Conservation (phyloP, 352 stramenopile genomes). For the Phytophthora constricta region DNA sequence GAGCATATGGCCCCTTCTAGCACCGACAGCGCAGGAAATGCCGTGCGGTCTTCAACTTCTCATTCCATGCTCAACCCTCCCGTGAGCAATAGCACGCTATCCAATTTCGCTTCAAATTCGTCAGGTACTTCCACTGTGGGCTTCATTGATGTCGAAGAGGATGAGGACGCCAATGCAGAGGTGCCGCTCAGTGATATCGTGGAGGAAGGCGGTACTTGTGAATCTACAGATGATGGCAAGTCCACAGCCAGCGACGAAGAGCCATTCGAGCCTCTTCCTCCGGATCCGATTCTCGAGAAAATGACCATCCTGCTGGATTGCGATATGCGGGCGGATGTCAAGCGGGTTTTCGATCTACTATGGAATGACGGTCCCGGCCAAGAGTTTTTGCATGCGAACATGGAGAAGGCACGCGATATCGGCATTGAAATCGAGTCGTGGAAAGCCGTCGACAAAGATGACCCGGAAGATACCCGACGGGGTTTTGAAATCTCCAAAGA, state of each 20-base stretch:
- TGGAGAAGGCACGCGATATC: constrained; percentile 72
- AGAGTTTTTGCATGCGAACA: constrained; percentile 51
- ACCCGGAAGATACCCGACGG: constrained; percentile 30
- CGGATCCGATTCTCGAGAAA: constrained; percentile 57
- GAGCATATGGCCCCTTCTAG: constrained; percentile 36
- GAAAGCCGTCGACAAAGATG: constrained; percentile 46
- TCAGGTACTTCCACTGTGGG: constrained; percentile 48
- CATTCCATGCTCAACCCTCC: background rate
- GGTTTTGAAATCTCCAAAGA: constrained; percentile 63
- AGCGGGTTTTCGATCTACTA: constrained; percentile 69
- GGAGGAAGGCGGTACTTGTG: constrained; percentile 22
- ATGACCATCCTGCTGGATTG: constrained; percentile 78
- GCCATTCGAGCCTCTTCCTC: constrained; percentile 61
- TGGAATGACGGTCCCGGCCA: constrained; percentile 67
- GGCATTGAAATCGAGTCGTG: constrained; percentile 71
- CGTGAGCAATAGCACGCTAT: background rate
- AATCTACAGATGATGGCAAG: constrained; percentile 49
- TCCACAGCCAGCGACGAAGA: constrained; percentile 62
- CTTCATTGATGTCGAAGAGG: constrained; percentile 55
- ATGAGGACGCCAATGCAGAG: constrained; percentile 26
- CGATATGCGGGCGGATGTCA: constrained; percentile 67
- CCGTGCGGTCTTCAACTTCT: constrained; percentile 20
- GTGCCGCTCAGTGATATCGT: constrained; percentile 34
- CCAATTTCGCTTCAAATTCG: constrained; percentile 25
- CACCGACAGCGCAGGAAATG: constrained; percentile 4